Base-by-base conservation (phyloP, 345 rosid species). In the Aethionema arabicum region DNA sequence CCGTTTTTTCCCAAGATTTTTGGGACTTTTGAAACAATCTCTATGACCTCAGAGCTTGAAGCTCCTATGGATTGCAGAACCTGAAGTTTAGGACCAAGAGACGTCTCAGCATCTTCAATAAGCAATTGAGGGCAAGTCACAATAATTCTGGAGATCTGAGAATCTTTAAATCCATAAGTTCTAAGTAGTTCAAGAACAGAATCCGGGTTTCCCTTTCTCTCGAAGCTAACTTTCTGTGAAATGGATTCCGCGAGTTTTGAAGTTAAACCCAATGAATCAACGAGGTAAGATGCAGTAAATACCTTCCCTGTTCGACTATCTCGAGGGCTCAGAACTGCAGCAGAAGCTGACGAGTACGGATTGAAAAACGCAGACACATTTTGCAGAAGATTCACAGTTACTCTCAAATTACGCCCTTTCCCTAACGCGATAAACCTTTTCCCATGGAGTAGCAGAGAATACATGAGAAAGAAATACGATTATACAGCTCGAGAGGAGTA, bases 41-140 rank as follows among this genome's bases (percentile, higher is more conserved):
- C 52, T 6, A 41, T 41, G 36, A 65, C 32, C 8, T 53, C 77
- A 43, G 62, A 8, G 30, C 13, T 56, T 4, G 80, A 70, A 49
- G 74, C 57, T 16, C 78, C 77, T n/a, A 32, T 68, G 3, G 79
- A 59, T 15, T 52, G 63, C 2, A 80, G 32, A 21, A 68, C 74
- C 48, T 77, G 63, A 1, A 77, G 55, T 15, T 80, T 77, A 16
- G 72, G 74, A 21, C 73, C 39, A 29, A 74, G 52, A 4, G 57
- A 62, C 16, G 51, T 62, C 66, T 62, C 61, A 8, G 61, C 41
- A 39, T 56, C 47, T 5, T 2, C 5, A 2, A 29, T 0, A 37
- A 77, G 79, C 46, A 79, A 1, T 0, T 0, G 0, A 1, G 81
- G 81, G 1, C 33, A 15, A 6, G 0, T 1, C 3, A 42, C 14